These are phyloP conservation scores for Arabis alpina DNA, from an alignment of 345 rosid species.

Conservation along the genomic window DNA sequence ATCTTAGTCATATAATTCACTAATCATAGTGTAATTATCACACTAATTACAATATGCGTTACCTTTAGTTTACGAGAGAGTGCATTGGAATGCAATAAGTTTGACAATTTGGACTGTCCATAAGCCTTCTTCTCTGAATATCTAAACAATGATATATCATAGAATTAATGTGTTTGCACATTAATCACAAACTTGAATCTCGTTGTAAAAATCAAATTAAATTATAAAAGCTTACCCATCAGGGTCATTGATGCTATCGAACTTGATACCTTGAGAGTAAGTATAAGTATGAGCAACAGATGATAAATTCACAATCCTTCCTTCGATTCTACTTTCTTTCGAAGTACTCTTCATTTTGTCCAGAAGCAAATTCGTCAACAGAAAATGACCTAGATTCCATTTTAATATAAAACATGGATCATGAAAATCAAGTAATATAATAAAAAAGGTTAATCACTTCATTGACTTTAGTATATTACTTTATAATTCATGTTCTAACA, in stretches of 20 bases:
- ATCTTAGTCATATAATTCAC: not conserved
- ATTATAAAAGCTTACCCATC: constrained; percentile 40
- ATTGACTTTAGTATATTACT: not conserved
- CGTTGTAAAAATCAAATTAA: not conserved
- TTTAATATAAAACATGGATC: not conserved
- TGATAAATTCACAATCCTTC: constrained; percentile 87
- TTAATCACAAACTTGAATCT: not conserved
- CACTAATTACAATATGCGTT: not conserved
- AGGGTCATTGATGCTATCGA: constrained; percentile 57
- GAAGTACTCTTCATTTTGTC: constrained; percentile 79
- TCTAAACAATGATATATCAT: constrained; percentile 40
- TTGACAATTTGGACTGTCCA: constrained; percentile 92
- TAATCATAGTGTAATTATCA: not conserved
- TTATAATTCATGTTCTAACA: not conserved
- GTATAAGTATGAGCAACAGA: constrained; percentile 81
- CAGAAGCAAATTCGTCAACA: constrained; percentile 78
- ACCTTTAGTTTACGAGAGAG: constrained; percentile 86
- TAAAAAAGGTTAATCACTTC: not conserved
- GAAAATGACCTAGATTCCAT: constrained; percentile 73
- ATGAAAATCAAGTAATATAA: constrained; percentile 39
- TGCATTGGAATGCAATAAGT: constrained; percentile 78
- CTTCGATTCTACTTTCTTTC: constrained; percentile 59
- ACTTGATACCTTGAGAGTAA: constrained; percentile 63
- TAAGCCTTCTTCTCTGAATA: constrained; percentile 85
- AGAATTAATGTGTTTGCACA: not conserved